Evolutionary conservation across 2,329 filamentous ascomycete genomes (phyloP).

Genomic region (Aspergillus chevalieri): DNA sequence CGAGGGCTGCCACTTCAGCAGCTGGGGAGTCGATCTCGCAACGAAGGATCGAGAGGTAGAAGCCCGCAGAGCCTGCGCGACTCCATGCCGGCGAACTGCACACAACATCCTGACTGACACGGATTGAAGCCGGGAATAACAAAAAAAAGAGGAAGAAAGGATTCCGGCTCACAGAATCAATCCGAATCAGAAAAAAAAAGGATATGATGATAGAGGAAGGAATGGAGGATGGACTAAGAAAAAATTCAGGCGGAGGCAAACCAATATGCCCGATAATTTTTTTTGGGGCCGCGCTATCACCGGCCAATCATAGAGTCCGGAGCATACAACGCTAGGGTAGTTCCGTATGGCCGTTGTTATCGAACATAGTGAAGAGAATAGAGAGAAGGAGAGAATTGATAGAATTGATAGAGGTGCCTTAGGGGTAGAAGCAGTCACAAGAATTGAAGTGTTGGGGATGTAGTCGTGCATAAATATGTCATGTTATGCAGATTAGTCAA

Average conservation of each 20-base stretch:
- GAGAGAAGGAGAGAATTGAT: background rate
- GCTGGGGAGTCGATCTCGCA: constrained; percentile 21
- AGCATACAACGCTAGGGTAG: too few relatives aligned
- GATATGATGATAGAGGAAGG: constrained; percentile 1
- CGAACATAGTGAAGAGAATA: background rate
- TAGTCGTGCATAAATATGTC: too few relatives aligned
- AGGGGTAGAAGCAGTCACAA: too few relatives aligned
- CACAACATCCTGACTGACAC: constrained; percentile 29
- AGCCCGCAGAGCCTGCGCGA: constrained; percentile 31
- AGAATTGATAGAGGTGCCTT: too few relatives aligned
- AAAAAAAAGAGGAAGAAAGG: background rate
- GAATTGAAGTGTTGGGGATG: too few relatives aligned
- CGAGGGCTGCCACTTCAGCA: constrained; percentile 22
- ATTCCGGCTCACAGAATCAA: background rate
- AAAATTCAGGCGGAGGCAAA: background rate
- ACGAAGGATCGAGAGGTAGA: constrained; percentile 25
- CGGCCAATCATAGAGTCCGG: background rate
- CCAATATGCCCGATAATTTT: background rate
- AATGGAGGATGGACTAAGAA: background rate
- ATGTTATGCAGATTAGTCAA: too few relatives aligned
- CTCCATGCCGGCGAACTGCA: constrained; percentile 34
- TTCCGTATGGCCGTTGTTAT: too few relatives aligned
- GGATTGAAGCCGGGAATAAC: constrained; percentile 5
- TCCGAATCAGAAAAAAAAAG: constrained; percentile 7
- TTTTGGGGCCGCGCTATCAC: background rate